Percentiles rank a stretch among this genome's conserved stretches.
Conservation (phyloP, 495 filamentous ascomycete genomes). For the Staphylotrichum longicolle region DNA sequence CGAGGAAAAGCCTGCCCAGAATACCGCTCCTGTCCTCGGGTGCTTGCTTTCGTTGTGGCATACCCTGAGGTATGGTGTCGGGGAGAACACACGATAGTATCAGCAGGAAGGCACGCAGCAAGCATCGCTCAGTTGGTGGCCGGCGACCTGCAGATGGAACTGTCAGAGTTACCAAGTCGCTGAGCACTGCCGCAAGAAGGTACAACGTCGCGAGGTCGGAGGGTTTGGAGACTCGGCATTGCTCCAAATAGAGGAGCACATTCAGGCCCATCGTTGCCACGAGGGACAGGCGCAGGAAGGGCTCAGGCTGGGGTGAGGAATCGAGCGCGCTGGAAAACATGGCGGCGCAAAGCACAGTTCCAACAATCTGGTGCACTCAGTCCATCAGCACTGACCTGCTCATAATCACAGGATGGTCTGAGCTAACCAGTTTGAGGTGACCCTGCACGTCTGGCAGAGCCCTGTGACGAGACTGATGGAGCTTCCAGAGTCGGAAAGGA, state of each 20-base stretch:
- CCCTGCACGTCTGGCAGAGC: too few relatives aligned
- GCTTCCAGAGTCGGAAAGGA: too few relatives aligned
- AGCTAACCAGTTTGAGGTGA: too few relatives aligned
- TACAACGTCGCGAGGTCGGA: conserved; percentile 22
- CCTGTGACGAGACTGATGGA: too few relatives aligned
- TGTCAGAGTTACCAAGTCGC: conserved; percentile 19
- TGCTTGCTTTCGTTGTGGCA: conserved; percentile 9
- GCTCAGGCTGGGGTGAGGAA: background rate
- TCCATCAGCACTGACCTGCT: too few relatives aligned
- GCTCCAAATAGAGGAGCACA: conserved; percentile 18
- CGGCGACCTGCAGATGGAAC: conserved; percentile 4
- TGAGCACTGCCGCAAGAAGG: conserved; percentile 15
- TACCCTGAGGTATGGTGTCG: background rate
- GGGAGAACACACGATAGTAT: conserved; percentile 16
- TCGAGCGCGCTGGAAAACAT: background rate
- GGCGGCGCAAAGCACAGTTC: too few relatives aligned
- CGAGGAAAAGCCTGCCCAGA: conserved; percentile 49
- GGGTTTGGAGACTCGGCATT: conserved; percentile 10
- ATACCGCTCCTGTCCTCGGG: conserved; percentile 50
- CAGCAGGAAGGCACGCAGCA: conserved; percentile 4
- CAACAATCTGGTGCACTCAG: too few relatives aligned
- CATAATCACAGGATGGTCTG: too few relatives aligned
- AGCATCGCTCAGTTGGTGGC: background rate
- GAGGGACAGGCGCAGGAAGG: background rate
- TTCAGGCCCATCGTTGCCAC: conserved; percentile 1